Conservation (phyloP, 352 stramenopile species). For the Aphanomyces astaci region DNA sequence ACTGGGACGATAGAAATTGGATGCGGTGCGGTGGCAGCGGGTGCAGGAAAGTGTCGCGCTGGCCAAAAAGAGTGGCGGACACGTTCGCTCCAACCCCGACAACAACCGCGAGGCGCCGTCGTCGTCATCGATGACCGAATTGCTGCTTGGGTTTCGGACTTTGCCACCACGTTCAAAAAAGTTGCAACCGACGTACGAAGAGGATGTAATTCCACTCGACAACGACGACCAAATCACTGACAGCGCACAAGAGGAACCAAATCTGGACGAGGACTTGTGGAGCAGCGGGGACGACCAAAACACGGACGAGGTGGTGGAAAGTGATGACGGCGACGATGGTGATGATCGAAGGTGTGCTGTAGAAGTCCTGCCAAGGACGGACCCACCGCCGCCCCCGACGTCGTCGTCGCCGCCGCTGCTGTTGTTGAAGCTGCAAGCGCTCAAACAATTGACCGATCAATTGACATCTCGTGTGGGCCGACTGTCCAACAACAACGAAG, state of each 20-base stretch:
- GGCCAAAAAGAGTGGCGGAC: neutral
- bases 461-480: neutral
- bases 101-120: neutral
- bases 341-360: no score
- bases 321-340: no score
- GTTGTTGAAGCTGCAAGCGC: conserved; percentile 12
- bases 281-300: neutral
- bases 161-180: conserved; percentile 1
- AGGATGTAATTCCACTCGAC: neutral
- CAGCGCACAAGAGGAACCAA: neutral
- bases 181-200: neutral
- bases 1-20: neutral
- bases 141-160: neutral
- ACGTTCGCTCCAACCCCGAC: neutral
- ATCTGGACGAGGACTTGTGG: neutral
- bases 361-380: neutral
- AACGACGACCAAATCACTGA: neutral
- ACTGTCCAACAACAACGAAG: neutral
- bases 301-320: neutral
- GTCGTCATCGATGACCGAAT: neutral
- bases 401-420: neutral
- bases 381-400: neutral
- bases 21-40: conserved; percentile 1
- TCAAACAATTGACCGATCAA: conserved; percentile 19
- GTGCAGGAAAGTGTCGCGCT: neutral